Base-by-base conservation (phyloP, 2,329 filamentous ascomycete species). In the Cladosporium oxysporum region DNA sequence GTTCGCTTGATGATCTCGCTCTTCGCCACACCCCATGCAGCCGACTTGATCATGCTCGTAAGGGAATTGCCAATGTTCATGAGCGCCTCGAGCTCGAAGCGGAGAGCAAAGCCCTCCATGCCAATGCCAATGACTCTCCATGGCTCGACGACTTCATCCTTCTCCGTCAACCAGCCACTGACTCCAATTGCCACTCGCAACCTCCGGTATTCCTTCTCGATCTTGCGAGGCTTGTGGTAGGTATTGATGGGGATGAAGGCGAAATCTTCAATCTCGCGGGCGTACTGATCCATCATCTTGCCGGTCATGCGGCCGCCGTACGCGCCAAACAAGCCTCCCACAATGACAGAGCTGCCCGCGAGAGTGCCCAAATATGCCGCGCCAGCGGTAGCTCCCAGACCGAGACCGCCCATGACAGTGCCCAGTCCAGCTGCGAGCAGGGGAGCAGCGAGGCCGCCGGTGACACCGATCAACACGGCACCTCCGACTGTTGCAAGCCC, bases 281-380 rank as follows among this genome's bases (percentile, higher is more conserved):
- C 86, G 76, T 96, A 96, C n/a, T 89, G 84, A 69, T 97, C 92
- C 84, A 97, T 91, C 83, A 93, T 92, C 76, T 93, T 90, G 62
- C 89, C 88, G 0, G 91, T 91, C 84, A 96, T 93, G 41, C 89
- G 87, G 1, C 90, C 88, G 52, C 91, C 91, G 75, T 96, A 97
- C n/a, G 95, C 91, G 10, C 95, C 95, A 74, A 98, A 97, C 47
- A 98, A 81, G 44, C 90, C 88, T 18, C 93, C 94, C 33, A 97
- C 90, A 50, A 93, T 82, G 18, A 95, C 85, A 5, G 89, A 87
- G 68, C 90, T 95, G 44, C 93, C 89, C 2, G 92, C 90, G 73
- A 97, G 83, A 21, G 88, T 85, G 12, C 93, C 94, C 0, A 98
- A 81, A 62, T 97, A 87, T 1, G 88, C 88, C 23, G 93, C 92